These are phyloP conservation scores for Clavispora fructus DNA, from an alignment of 805 yeast genomes.

Conservation along the genomic window DNA sequence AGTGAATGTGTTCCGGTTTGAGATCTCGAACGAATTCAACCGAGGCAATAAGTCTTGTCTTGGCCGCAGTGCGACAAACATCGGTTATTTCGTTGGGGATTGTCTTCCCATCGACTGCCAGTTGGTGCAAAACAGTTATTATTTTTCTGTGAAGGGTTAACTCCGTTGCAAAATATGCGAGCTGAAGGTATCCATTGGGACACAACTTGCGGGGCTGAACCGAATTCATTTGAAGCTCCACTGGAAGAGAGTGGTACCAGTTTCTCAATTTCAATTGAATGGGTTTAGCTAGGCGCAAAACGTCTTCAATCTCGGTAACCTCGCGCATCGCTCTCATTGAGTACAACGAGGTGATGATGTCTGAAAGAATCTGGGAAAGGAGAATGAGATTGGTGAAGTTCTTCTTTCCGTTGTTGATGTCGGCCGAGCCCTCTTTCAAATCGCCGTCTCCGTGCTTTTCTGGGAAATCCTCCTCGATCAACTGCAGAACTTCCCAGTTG, in stretches of 20 bases:
- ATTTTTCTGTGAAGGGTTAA: slow-evolving; percentile 79
- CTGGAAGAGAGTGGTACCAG: slow-evolving; percentile 74
- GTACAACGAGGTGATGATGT: slow-evolving; percentile 66
- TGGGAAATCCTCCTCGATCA: slow-evolving; percentile 75
- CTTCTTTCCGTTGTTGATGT: slow-evolving; percentile 64
- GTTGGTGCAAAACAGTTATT: slow-evolving; percentile 47
- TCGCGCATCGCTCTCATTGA: slow-evolving; percentile 61
- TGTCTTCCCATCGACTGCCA: slow-evolving; percentile 24
- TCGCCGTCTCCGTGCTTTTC: slow-evolving; percentile 55
- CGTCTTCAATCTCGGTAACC: slow-evolving; percentile 56
- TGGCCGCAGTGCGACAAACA: slow-evolving; percentile 84
- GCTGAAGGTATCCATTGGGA: slow-evolving; percentile 72
- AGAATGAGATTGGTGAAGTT: slow-evolving; percentile 66
- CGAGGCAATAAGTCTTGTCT: slow-evolving; percentile 74
- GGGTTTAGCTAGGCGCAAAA: slow-evolving; percentile 76
- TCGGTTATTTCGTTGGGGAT: slow-evolving; percentile 33
- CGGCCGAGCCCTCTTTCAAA: slow-evolving; percentile 55
- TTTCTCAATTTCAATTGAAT: slow-evolving; percentile 62
- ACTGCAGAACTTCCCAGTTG: slow-evolving; percentile 74
- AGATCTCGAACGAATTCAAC: slow-evolving; percentile 71
- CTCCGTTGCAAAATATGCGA: slow-evolving; percentile 87
- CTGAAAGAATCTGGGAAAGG: slow-evolving; percentile 62
- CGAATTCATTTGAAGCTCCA: slow-evolving; percentile 56
- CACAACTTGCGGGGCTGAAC: slow-evolving; percentile 58
- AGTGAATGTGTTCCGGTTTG: slow-evolving; percentile 75